phyloP scores from a whole-genome alignment of 129 eudicot species.

The Glebionis coronaria region DNA sequence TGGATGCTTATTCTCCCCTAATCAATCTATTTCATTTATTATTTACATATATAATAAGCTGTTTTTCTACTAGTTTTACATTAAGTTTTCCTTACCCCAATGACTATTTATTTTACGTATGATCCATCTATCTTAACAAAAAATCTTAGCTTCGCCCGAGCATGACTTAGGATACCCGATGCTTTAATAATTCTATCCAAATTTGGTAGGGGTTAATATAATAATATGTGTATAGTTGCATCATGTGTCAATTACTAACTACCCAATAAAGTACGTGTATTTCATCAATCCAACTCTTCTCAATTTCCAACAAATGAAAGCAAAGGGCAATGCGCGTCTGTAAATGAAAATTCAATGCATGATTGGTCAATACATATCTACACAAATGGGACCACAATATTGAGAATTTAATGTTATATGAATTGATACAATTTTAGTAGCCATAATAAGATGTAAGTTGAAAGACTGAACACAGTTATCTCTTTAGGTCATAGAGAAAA shows the following conservation, averaged over 20 bases:
- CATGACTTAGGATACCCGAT: too few species aligned
- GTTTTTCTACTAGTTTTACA: too few species aligned
- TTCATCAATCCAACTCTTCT: slow-evolving; percentile 3
- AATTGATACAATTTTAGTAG: too few species aligned
- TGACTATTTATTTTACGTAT: too few species aligned
- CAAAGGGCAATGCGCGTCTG: not conserved
- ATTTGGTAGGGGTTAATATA: slow-evolving; percentile 21
- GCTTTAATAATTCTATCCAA: not conserved
- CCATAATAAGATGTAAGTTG: not conserved
- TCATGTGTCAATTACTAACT: not conserved
- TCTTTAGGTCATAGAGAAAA: not conserved
- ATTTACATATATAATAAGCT: too few species aligned
- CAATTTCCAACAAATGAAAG: not conserved
- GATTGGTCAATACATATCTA: not conserved
- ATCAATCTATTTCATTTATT: too few species aligned
- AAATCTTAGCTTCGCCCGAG: too few species aligned
- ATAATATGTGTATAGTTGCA: not conserved
- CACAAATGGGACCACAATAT: not conserved
- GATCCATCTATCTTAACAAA: too few species aligned
- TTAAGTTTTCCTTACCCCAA: too few species aligned
- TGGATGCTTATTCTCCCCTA: too few species aligned
- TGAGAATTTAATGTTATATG: not conserved
- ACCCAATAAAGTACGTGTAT: slow-evolving; percentile 15
- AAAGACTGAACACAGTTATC: not conserved
- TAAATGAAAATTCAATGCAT: not conserved